phyloP scores from a whole-genome alignment of 148 eudicot genomes.

The Pharnaceum exiguum region DNA sequence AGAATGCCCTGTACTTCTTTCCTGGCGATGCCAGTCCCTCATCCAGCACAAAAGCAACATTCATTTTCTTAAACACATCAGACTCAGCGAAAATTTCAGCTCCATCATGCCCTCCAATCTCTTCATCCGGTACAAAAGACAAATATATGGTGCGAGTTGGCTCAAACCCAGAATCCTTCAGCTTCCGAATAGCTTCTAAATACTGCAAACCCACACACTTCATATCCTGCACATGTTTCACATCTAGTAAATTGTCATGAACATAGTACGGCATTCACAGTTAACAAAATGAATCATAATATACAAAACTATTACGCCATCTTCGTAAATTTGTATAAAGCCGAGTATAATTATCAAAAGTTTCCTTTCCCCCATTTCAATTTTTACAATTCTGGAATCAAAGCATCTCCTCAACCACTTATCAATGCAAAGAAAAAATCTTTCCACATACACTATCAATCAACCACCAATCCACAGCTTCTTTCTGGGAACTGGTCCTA shows the following conservation, averaged over 20 bases:
- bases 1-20: slow-evolving; percentile 69
- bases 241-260: not conserved
- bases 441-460: no score
- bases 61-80: slow-evolving; percentile 56
- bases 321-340: no score
- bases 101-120: slow-evolving; percentile 95
- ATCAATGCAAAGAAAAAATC: no score
- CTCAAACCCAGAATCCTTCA: slow-evolving; percentile 60
- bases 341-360: no score
- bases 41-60: slow-evolving; percentile 82
- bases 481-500: no score
- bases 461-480: no score
- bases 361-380: no score
- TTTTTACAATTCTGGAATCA: no score
- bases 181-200: slow-evolving; percentile 79
- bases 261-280: no score
- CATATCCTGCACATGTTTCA: slow-evolving; percentile 59
- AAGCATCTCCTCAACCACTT: no score
- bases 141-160: slow-evolving; percentile 78
- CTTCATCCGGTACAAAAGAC: slow-evolving; percentile 95
- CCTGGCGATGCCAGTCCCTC: slow-evolving; percentile 84
- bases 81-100: slow-evolving; percentile 71
- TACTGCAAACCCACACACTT: slow-evolving; percentile 95
- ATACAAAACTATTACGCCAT: no score
- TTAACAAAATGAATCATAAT: no score